These are phyloP conservation scores for Colletotrichum noveboracense DNA, from an alignment of 2,329 filamentous ascomycete genomes.

Conservation along the genomic window DNA sequence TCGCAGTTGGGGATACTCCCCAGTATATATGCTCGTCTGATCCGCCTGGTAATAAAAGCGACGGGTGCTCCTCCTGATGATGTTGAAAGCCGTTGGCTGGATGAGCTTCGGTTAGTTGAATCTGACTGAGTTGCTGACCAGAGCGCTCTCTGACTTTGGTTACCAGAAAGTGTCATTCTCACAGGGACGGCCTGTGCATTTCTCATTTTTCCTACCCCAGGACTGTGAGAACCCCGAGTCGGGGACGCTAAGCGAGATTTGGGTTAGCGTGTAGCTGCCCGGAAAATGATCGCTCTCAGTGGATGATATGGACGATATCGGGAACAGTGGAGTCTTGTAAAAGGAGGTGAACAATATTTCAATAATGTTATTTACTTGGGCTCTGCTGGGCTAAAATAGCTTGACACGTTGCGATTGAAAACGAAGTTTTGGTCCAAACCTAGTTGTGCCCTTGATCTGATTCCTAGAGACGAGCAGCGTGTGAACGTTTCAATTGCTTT, in stretches of 20 bases:
- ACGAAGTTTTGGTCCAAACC: background rate
- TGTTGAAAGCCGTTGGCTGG: background rate
- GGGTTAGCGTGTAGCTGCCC: background rate
- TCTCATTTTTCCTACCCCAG: background rate
- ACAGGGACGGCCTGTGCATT: background rate
- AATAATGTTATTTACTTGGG: background rate
- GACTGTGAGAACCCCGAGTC: background rate
- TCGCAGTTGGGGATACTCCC: background rate
- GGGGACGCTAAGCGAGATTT: background rate
- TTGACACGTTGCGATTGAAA: background rate
- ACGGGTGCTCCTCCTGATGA: background rate
- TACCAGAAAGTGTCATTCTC: background rate
- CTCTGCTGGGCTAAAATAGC: background rate
- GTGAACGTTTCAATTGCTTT: background rate
- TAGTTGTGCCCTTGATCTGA: background rate
- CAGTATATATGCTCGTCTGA: background rate
- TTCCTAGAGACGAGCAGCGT: background rate
- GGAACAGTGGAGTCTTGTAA: slow-evolving; percentile 14
- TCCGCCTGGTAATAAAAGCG: background rate
- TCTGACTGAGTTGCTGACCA: background rate
- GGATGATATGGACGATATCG: slow-evolving; percentile 15
- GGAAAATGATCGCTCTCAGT: slow-evolving; percentile 1
- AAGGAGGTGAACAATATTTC: slow-evolving; percentile 14
- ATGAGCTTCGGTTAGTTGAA: background rate
- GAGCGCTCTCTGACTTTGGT: background rate